Conservation (phyloP, 805 yeast species). For the Yarrowia phangngaensis region DNA sequence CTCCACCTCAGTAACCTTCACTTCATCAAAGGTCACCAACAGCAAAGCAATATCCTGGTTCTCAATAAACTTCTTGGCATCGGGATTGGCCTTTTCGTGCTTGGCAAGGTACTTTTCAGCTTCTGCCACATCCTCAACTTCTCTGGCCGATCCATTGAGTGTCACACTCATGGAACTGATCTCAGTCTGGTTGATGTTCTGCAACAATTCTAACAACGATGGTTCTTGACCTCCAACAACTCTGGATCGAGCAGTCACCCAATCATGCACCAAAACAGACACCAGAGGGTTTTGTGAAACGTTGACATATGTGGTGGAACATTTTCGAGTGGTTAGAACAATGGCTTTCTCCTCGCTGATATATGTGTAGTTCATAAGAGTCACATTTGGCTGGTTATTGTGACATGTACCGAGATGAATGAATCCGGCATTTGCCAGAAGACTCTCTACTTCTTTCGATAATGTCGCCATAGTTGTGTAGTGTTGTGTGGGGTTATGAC, state of each 20-base stretch:
- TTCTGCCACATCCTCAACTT: slow-evolving; percentile 50
- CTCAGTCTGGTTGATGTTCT: slow-evolving; percentile 74
- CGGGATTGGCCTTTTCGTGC: slow-evolving; percentile 60
- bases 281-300: slow-evolving; percentile 68
- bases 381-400: slow-evolving; percentile 75
- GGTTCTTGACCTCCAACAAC: slow-evolving; percentile 39
- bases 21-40: slow-evolving; percentile 58
- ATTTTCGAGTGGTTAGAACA: slow-evolving; percentile 65
- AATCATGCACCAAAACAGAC: slow-evolving; percentile 82
- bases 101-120: slow-evolving; percentile 58
- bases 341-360: slow-evolving; percentile 49
- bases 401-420: slow-evolving; percentile 82
- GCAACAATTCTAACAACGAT: slow-evolving; percentile 57
- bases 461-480: slow-evolving; percentile 9
- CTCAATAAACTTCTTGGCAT: slow-evolving; percentile 52
- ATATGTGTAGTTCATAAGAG: slow-evolving; percentile 86
- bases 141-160: slow-evolving; percentile 63
- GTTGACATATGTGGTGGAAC: slow-evolving; percentile 72
- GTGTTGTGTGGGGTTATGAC: not conserved
- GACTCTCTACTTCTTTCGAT: slow-evolving; percentile 10
- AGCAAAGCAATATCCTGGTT: slow-evolving; percentile 65
- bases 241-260: slow-evolving; percentile 64
- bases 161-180: slow-evolving; percentile 79
- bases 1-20: slow-evolving; percentile 74
- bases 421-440: slow-evolving; percentile 30